Conservation (phyloP, 2,329 filamentous ascomycete genomes). For the Trichophyton benhamiae region DNA sequence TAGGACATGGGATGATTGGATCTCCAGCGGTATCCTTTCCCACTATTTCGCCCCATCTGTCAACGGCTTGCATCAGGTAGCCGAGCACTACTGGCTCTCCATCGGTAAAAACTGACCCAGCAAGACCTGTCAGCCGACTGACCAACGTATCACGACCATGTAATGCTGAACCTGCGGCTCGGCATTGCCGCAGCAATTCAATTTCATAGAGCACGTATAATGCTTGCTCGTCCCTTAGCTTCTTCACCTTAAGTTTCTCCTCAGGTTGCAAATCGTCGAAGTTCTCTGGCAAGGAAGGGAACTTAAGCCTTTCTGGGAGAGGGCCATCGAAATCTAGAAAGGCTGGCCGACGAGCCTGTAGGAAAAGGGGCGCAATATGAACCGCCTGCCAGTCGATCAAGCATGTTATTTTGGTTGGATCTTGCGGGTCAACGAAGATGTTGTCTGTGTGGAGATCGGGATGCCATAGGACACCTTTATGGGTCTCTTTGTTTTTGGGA, state of each 20-base stretch:
- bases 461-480: neutral
- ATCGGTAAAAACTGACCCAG: neutral
- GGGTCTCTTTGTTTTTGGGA: neutral
- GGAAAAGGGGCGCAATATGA: slow-evolving; percentile 18
- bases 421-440: slow-evolving; percentile 22
- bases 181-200: neutral
- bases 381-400: slow-evolving; percentile 21
- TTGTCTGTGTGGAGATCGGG: slow-evolving; percentile 16
- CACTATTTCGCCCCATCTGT: neutral
- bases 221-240: neutral
- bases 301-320: neutral
- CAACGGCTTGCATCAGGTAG: neutral
- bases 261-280: neutral
- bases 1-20: neutral
- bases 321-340: neutral
- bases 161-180: neutral
- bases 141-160: neutral
- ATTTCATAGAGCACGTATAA: neutral
- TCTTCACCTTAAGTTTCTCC: neutral
- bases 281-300: neutral
- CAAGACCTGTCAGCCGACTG: neutral
- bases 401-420: slow-evolving; percentile 18
- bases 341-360: slow-evolving; percentile 13
- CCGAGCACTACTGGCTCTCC: neutral
- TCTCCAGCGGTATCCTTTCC: neutral